Conservation (phyloP, 179 eudicot species). For the Spergularia azorica region DNA sequence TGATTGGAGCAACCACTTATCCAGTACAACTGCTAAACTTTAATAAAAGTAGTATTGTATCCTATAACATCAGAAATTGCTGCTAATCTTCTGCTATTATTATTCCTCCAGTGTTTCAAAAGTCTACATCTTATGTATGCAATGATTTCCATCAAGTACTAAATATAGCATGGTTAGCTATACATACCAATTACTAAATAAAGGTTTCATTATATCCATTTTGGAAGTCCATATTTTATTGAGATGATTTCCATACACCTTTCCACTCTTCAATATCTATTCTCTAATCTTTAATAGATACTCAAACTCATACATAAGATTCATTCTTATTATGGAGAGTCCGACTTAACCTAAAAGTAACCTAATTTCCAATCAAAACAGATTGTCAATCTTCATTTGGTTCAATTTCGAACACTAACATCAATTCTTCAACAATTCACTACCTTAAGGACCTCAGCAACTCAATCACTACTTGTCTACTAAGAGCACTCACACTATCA, state of each 20-base stretch:
- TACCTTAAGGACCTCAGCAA: background rate
- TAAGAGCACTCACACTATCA: background rate
- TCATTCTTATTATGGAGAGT: background rate
- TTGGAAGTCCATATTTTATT: too few species aligned
- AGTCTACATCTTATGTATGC: too few species aligned
- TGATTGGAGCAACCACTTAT: background rate
- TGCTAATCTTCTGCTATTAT: too few species aligned
- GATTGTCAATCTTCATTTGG: background rate
- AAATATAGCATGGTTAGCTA: too few species aligned
- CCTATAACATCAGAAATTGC: too few species aligned
- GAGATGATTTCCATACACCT: conserved; percentile 3
- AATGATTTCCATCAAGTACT: too few species aligned
- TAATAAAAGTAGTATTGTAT: background rate
- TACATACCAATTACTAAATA: background rate
- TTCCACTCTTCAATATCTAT: background rate
- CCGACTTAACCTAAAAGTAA: background rate
- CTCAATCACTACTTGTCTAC: background rate
- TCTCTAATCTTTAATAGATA: background rate
- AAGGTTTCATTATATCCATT: background rate
- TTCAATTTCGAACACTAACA: background rate
- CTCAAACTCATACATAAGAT: background rate
- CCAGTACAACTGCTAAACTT: conserved; percentile 1
- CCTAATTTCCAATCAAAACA: background rate
- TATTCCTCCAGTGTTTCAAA: too few species aligned
- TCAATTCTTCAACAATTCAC: background rate